Conservation (phyloP, 495 filamentous ascomycete species). For the Podospora bellae-mahoneyi region DNA sequence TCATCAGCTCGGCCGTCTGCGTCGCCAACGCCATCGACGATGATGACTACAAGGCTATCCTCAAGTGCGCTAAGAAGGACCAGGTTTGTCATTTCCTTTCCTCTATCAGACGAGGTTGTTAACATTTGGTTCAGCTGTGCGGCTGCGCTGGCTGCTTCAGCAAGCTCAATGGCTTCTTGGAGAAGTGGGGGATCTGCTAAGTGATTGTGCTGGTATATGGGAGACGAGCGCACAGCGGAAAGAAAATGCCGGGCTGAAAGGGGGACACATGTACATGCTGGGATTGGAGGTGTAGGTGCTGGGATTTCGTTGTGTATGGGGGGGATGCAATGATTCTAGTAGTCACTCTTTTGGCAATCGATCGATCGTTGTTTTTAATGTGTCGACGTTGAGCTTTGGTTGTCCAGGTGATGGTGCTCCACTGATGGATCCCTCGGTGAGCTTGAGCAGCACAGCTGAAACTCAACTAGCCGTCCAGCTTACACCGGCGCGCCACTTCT, state of each 20-base stretch:
- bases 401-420: no score
- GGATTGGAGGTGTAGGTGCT: not conserved
- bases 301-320: not conserved
- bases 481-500: no score
- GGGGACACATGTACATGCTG: not conserved
- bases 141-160: constrained; percentile 24
- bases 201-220: not conserved
- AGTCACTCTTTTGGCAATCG: constrained; percentile 13
- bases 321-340: not conserved
- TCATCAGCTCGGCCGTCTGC: constrained; percentile 22
- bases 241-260: not conserved
- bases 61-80: constrained; percentile 24
- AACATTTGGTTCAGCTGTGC: constrained; percentile 16
- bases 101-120: not conserved
- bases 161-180: constrained; percentile 19
- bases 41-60: constrained; percentile 19
- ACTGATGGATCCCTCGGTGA: no score
- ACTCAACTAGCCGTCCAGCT: no score
- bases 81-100: constrained; percentile 11
- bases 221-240: not conserved
- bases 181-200: constrained; percentile 23
- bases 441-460: no score
- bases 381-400: no score
- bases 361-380: constrained; percentile 8
- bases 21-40: constrained; percentile 19